phyloP scores from a whole-genome alignment of 2,329 filamentous ascomycete genomes.

The Colletotrichum tanaceti region DNA sequence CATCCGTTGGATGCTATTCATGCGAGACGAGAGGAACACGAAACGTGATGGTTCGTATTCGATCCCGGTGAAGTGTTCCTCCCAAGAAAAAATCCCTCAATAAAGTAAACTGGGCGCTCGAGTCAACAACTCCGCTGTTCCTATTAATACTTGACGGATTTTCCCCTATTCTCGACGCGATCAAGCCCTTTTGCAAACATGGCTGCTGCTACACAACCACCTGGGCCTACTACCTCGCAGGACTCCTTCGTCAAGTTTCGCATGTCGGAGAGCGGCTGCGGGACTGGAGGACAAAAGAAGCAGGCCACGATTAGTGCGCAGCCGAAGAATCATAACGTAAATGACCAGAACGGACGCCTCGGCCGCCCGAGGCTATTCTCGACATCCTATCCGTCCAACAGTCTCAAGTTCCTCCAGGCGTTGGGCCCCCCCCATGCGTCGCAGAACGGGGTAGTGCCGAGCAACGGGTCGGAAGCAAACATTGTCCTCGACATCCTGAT shows the following conservation, averaged over 20 bases:
- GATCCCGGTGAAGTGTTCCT: background rate
- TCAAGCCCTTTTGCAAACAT: background rate
- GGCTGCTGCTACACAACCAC: background rate
- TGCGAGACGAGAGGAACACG: background rate
- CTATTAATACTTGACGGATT: no score
- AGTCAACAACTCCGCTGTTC: no score
- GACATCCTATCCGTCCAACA: constrained; percentile 36
- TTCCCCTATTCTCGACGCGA: background rate
- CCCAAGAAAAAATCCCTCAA: background rate
- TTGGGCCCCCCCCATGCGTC: background rate
- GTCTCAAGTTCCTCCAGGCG: constrained; percentile 31
- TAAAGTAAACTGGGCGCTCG: background rate
- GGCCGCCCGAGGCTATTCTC: background rate
- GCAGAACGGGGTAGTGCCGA: background rate
- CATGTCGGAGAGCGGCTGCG: background rate
- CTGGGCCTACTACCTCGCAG: background rate
- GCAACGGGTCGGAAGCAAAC: background rate
- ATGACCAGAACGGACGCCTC: background rate
- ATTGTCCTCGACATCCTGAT: constrained; percentile 26
- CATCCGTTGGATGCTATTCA: background rate
- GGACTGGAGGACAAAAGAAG: no score
- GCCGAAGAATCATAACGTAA: no score
- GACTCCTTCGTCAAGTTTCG: background rate
- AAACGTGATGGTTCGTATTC: background rate
- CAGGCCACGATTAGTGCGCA: background rate